These are phyloP conservation scores for Vinca minor DNA, from an alignment of 257 asterid species.

Conservation along the genomic window DNA sequence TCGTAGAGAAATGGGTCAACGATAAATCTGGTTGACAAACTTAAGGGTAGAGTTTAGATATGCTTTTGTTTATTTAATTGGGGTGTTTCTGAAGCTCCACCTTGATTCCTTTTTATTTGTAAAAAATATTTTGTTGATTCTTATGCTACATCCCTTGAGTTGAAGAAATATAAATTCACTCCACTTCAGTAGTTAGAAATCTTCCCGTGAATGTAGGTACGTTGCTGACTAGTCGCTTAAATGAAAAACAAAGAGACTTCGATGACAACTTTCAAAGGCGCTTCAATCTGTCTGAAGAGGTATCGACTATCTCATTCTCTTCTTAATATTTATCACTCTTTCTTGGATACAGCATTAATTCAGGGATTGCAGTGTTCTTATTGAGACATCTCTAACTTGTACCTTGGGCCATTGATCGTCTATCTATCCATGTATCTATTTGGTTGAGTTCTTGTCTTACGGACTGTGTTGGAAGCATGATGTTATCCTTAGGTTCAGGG, in stretches of 20 bases:
- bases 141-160: neutral
- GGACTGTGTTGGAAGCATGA: neutral
- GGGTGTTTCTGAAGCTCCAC: neutral
- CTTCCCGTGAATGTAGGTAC: conserved; percentile 43
- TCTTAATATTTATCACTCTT: neutral
- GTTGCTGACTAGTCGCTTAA: conserved; percentile 48
- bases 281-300: conserved; percentile 69
- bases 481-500: neutral
- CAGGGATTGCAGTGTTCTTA: neutral
- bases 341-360: neutral
- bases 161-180: neutral
- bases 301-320: conserved; percentile 11
- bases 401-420: neutral
- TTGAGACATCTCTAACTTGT: neutral
- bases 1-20: too few relatives aligned
- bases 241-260: conserved; percentile 62
- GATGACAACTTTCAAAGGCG: conserved; percentile 55
- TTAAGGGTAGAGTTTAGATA: too few relatives aligned
- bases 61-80: neutral
- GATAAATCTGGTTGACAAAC: neutral
- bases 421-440: neutral
- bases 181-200: conserved; percentile 9
- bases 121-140: neutral
- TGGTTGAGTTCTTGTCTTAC: neutral
- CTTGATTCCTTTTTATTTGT: neutral